Conservation (phyloP, 495 filamentous ascomycete genomes). For the Xylaria longipes region DNA sequence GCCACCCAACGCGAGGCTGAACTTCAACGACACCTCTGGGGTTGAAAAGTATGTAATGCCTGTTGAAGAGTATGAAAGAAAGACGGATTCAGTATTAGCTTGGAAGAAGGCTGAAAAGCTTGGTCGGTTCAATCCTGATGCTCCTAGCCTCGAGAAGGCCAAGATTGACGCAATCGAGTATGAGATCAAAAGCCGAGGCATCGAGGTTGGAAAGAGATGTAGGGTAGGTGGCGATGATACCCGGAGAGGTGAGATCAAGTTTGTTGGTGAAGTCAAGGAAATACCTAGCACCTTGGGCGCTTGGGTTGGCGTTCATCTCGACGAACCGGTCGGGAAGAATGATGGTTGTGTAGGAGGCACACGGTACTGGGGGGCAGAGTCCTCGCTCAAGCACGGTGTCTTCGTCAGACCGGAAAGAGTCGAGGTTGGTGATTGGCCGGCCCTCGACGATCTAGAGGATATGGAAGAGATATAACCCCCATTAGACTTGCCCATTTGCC, state of each 20-base stretch:
- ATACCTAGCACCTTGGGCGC: slow-evolving; percentile 74
- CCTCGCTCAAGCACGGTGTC: slow-evolving; percentile 72
- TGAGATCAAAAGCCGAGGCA: slow-evolving; percentile 72
- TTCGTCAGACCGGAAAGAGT: slow-evolving; percentile 91
- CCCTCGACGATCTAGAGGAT: slow-evolving; percentile 75
- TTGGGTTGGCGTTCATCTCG: slow-evolving; percentile 86
- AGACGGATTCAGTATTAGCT: slow-evolving; percentile 83
- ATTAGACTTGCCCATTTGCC: neutral
- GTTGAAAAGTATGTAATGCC: slow-evolving; percentile 90
- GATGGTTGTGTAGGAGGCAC: slow-evolving; percentile 82
- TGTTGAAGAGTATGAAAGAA: slow-evolving; percentile 78
- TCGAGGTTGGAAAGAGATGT: slow-evolving; percentile 69
- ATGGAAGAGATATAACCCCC: slow-evolving; percentile 80
- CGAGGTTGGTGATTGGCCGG: slow-evolving; percentile 85
- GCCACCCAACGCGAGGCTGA: slow-evolving; percentile 70
- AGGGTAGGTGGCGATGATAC: slow-evolving; percentile 68
- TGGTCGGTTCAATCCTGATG: slow-evolving; percentile 90
- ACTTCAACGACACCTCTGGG: slow-evolving; percentile 77
- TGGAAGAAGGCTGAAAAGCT: slow-evolving; percentile 94
- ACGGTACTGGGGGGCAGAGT: slow-evolving; percentile 74
- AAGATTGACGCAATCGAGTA: slow-evolving; percentile 68
- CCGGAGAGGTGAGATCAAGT: slow-evolving; percentile 82
- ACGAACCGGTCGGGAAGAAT: slow-evolving; percentile 90
- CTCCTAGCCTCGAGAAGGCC: slow-evolving; percentile 70
- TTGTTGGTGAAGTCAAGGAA: slow-evolving; percentile 79